Evolutionary conservation across 1,284 basidiomycete genomes (phyloP), one percentile per base, ranked within the genome.

Genomic region (Fistulina hepatica): DNA sequence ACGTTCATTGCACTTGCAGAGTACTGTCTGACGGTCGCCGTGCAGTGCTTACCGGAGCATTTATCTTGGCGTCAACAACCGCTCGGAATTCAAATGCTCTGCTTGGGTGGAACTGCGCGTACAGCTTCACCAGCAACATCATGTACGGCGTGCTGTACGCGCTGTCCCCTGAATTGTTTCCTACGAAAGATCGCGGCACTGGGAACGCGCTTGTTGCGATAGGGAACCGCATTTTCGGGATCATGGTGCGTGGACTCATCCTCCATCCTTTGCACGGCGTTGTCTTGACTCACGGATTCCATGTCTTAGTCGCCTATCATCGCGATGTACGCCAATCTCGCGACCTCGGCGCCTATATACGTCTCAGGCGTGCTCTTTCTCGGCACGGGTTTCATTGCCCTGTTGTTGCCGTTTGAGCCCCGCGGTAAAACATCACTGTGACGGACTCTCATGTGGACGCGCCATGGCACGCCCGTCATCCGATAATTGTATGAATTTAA

Each of bases 111-210:
- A 82, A 82, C 51, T 82, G 78, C 48, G 79, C 71, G 15, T 79
- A 76, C 47, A 67, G 61, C 15, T 73, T 79, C 50, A 67, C 59
- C 45, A 71, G 67, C 47, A 79, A 77, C 49, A 68, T 71, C 37
- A 82, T 83, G 79, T 83, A 81, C 48, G 79, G 76, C 9, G 73
- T 82, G 4, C 54, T 83, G 9, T 84, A 81, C 44, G 76, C 75
- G 15, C 55, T 76, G 33, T 69, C 72, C 11, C 70, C 76, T 4
- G 80, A 84, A 53, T 64, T 81, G 7, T 82, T 84, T 52, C 80
- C 81, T 0, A 71, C 78, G 7, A 77, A 75, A 44, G 67, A 77
- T 51, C 62, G 82, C 21, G 81, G 81, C 3, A 83, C 81, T 5
- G 81, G 81, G 1, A 81, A 80, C 45, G 77, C 75, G 1, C 54